Conservation (phyloP, 2,329 filamentous ascomycete genomes). For the Ciborinia camelliae region DNA sequence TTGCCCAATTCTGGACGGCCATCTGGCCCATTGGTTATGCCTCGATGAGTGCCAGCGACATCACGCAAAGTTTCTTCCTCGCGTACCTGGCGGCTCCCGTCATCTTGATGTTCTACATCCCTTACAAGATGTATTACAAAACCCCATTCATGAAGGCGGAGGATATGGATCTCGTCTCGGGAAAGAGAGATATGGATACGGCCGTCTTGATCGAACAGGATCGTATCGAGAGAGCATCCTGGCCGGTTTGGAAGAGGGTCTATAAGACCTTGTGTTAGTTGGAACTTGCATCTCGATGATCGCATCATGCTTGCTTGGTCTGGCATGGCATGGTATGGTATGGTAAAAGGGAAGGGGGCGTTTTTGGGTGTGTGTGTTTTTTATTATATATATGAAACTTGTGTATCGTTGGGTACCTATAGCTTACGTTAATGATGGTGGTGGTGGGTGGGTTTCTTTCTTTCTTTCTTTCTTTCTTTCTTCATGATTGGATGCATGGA, state of each 20-base stretch:
- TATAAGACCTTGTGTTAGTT: constrained; percentile 18
- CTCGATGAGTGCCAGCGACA: constrained; percentile 26
- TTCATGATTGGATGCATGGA: no score
- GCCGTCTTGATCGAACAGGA: constrained; percentile 30
- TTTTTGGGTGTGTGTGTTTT: no score
- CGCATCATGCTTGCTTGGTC: no score
- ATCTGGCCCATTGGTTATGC: constrained; percentile 48
- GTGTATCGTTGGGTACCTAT: no score
- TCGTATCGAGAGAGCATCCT: constrained; percentile 22
- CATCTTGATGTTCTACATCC: constrained; percentile 54
- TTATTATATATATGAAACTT: no score
- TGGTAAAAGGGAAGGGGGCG: not conserved
- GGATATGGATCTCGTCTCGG: constrained; percentile 31
- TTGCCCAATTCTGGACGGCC: constrained; percentile 43
- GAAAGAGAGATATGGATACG: constrained; percentile 29
- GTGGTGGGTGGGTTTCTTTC: no score
- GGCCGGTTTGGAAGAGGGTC: constrained; percentile 33
- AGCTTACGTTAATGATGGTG: no score
- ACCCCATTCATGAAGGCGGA: constrained; percentile 36
- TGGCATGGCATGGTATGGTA: no score
- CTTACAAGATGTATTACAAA: constrained; percentile 57
- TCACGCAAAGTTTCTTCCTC: constrained; percentile 55
- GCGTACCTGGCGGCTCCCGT: constrained; percentile 54
- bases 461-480: no score
- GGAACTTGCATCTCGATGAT: no score